A percentile compares a stretch with the other conserved stretches of the same genome.
These are phyloP conservation scores for Penicillium sp. DNA, from an alignment of 2,329 filamentous ascomycete species.

Conservation along the genomic window DNA sequence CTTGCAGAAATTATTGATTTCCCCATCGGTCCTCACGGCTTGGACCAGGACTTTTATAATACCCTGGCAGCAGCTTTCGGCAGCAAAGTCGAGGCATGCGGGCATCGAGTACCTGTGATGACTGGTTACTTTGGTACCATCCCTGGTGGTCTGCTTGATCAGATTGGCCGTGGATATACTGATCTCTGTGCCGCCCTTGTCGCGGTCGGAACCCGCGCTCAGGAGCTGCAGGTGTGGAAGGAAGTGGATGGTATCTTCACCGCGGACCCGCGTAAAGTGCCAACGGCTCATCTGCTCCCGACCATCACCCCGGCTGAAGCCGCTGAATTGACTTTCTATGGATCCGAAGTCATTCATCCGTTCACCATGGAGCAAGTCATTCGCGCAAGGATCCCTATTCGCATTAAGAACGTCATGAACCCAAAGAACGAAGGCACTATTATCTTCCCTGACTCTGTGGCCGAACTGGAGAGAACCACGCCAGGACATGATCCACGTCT, in stretches of 20 bases:
- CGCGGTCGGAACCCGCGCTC: constrained; percentile 81
- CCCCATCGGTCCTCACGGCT: constrained; percentile 51
- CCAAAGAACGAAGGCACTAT: constrained; percentile 62
- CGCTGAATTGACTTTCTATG: constrained; percentile 91
- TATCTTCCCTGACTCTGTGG: constrained; percentile 70
- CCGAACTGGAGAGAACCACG: constrained; percentile 50
- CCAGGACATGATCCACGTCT: constrained; percentile 60
- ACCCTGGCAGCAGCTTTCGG: constrained; percentile 61
- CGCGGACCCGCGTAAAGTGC: constrained; percentile 81
- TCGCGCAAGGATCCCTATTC: constrained; percentile 63
- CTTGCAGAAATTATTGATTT: constrained; percentile 78
- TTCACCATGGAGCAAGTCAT: constrained; percentile 96
- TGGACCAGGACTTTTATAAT: constrained; percentile 70
- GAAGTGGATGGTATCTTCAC: constrained; percentile 96
- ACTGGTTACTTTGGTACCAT: constrained; percentile 96
- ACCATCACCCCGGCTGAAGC: constrained; percentile 93
- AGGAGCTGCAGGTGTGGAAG: constrained; percentile 97
- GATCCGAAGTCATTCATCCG: constrained; percentile 96
- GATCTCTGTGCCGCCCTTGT: constrained; percentile 91
- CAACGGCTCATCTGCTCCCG: constrained; percentile 83
- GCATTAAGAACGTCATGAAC: constrained; percentile 70
- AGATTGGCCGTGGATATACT: constrained; percentile 93
- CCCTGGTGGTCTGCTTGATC: constrained; percentile 83
- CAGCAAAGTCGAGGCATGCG: constrained; percentile 65
- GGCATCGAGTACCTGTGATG: constrained; percentile 69